Evolutionary conservation across 2,329 filamentous ascomycete species (phyloP), one percentile per base, ranked within the genome.

Genomic region (Pseudofabraea citricarpa): DNA sequence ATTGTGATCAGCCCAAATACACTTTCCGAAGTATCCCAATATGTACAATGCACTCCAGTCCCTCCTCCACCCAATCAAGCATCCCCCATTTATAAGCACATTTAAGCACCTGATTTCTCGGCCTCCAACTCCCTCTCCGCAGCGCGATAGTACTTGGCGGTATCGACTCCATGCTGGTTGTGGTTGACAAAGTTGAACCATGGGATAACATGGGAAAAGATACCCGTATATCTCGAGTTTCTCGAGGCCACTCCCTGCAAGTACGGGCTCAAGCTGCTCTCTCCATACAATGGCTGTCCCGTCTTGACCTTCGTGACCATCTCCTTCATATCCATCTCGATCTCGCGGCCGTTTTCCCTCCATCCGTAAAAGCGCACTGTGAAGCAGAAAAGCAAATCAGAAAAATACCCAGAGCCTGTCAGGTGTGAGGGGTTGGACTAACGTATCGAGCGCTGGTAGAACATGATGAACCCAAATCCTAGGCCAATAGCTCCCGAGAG

Each of bases 141-240:
- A 66, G 95, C 89, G 64, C 85, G 84, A 69, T 95, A 98, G 73
- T 98, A 98, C 73, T 98, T 98, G 53, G 91, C 90, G 23, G 93
- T 98, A 65, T 98, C 93, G 46, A 98, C 87, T 56, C 93, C 93
- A 65, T 98, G 93, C 64, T 81, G 79, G 63, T 80, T 83, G 70
- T 98, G 93, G 70, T 98, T 97, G 61, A 95, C 91, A 70, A 98
- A 86, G 74, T 98, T 98, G 71, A 95, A 91, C 93, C 90, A 97
- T 29, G 91, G 90, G 44, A 98, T 71, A 43, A 91, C 80, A 62
- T 90, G 85, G 53, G 87, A 71, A 67, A 91, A 93, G 23, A 93
- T 74, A 31, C 86, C 85, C 27, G 87, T 84, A 74, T 95, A 97
- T 62, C 93, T 79, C 60, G 90, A 95, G 73, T 98, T 95, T 57